phyloP scores from a whole-genome alignment of 2,329 filamentous ascomycete genomes.

The Fusarium neocosmosporiellum region DNA sequence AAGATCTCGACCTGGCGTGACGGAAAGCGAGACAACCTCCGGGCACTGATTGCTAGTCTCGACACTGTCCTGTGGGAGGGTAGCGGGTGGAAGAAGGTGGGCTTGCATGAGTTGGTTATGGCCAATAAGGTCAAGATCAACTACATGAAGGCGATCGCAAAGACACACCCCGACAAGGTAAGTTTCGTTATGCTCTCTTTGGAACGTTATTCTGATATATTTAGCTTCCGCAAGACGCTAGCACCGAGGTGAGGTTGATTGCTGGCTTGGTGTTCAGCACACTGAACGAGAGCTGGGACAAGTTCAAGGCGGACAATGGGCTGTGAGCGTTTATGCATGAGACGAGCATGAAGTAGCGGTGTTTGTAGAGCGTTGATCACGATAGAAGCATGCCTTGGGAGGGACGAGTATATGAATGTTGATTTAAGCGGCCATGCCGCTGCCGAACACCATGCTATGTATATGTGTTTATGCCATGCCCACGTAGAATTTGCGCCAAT shows the following conservation, averaged over 20 bases:
- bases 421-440: slow-evolving; percentile 35
- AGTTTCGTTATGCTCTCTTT: slow-evolving; percentile 41
- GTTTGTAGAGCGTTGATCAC: slow-evolving; percentile 41
- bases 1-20: slow-evolving; percentile 84
- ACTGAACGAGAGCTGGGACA: slow-evolving; percentile 79
- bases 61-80: slow-evolving; percentile 92
- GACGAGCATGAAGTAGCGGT: slow-evolving; percentile 28
- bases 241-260: slow-evolving; percentile 73
- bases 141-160: slow-evolving; percentile 99
- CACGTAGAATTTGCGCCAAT: slow-evolving; percentile 35
- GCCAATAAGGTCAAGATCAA: slow-evolving; percentile 95
- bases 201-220: slow-evolving; percentile 15
- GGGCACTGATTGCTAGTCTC: slow-evolving; percentile 86
- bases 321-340: slow-evolving; percentile 55
- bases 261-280: slow-evolving; percentile 74
- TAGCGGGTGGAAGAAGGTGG: slow-evolving; percentile 96
- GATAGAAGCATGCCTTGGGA: slow-evolving; percentile 36
- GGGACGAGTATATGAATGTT: slow-evolving; percentile 39
- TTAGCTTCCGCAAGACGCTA: slow-evolving; percentile 72
- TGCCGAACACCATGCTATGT: slow-evolving; percentile 43
- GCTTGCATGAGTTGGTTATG: slow-evolving; percentile 91
- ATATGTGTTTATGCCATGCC: slow-evolving; percentile 21
- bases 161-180: slow-evolving; percentile 99
- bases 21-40: slow-evolving; percentile 91
- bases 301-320: slow-evolving; percentile 76